Conservation (phyloP, 2,329 filamentous ascomycete species). For the Geoglossum cookeanum region DNA sequence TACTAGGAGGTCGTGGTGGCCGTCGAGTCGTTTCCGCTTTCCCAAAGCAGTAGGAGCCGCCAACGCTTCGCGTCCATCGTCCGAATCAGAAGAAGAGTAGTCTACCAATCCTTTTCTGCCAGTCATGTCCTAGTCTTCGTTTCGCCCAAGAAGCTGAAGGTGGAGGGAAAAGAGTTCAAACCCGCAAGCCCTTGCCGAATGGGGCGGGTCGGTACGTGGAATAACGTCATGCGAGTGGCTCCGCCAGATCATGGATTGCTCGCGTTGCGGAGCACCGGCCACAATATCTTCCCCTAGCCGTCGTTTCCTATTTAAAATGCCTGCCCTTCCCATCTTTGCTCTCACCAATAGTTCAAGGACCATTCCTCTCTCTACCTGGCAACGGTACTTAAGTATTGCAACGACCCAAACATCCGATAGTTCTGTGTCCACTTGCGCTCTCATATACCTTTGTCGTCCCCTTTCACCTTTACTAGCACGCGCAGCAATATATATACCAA, state of each 20-base stretch:
- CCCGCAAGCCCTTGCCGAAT: not conserved
- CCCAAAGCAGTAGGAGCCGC: not conserved
- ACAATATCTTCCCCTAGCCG: not conserved
- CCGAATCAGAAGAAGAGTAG: conserved; percentile 37
- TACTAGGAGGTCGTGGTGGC: not conserved
- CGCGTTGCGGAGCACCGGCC: not conserved
- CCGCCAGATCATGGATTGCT: not conserved
- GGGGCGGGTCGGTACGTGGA: not conserved
- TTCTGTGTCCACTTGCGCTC: too few relatives aligned
- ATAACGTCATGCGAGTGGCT: not conserved
- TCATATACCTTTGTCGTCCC: too few relatives aligned
- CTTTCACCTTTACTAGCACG: too few relatives aligned
- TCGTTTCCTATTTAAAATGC: not conserved
- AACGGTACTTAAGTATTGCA: too few relatives aligned
- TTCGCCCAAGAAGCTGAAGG: not conserved
- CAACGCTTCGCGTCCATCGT: not conserved
- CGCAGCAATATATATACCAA: not conserved
- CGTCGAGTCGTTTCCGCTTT: conserved; percentile 15
- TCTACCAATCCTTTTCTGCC: conserved; percentile 40
- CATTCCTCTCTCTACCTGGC: too few relatives aligned
- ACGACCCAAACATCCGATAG: too few relatives aligned
- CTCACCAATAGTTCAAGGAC: too few relatives aligned
- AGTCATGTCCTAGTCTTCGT: not conserved
- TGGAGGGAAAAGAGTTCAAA: not conserved
- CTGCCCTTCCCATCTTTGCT: too few relatives aligned